Base-by-base conservation (phyloP, 176 grass and related monocot species). In the Zoysia japonica region DNA sequence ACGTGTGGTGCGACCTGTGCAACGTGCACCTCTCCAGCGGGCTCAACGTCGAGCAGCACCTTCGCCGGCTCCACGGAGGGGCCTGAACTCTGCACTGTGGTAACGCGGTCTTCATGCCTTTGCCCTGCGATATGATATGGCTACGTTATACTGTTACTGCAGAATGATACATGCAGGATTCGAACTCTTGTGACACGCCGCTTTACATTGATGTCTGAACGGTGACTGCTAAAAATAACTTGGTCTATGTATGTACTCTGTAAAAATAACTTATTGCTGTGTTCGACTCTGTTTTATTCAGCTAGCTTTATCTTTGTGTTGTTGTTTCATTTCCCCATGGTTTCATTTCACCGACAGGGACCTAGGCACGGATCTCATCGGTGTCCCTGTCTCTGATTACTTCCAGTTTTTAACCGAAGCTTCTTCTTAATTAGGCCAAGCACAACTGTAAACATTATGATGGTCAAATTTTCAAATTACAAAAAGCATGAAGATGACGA, bases 31-130 rank as follows among this genome's bases (percentile, higher is more conserved):
- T 88, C 71, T 64, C 57, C 72, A 17, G 70, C 48, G 10, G 16
- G 40, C 55, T 80, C 64, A 88, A 88, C 65, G 55, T 88, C 55
- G 0, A 16, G 87, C 64, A 88, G 87, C 81, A 84, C 87, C 76
- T 55, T 20, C 54, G 14, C 17, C 86, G 54, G 39, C 20, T 84
- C 63, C 45, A 20, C 61, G 51, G 4, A 60, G n/a, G 67, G 59
- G 19, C 85, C 74, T 87, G 78, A 70, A 55, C 56, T 67, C 2
- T 52, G 11, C 48, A 52, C 28, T 28, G 28, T 28, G 28, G 28
- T 28, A 28, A 28, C 28, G 28, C 28, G 28, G 0, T 28, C 28
- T 28, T 28, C 28, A 28, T 28, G 28, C 28, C 28, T 28, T 28
- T 28, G 28, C 28, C 28, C 28, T 28, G 28, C 28, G 28, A 28